Percentiles rank a stretch among this genome's conserved stretches.
Evolutionary conservation across 2,329 filamentous ascomycete genomes (phyloP).

Genomic region (Paraconiothyrium brasiliense): DNA sequence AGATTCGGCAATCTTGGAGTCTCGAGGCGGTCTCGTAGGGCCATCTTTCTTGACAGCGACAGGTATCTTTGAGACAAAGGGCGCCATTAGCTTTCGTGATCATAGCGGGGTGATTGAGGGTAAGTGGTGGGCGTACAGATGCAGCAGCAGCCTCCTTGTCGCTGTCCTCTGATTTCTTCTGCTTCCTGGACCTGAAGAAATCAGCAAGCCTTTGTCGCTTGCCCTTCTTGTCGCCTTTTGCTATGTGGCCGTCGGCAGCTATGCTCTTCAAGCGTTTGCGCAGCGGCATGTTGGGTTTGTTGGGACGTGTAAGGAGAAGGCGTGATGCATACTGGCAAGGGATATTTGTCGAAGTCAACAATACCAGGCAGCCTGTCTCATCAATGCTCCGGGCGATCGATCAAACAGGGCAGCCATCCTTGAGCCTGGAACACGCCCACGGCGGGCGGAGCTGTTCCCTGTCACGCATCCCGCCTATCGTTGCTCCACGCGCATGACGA

Average conservation of each 20-base stretch:
- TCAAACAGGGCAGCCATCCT: slow-evolving; percentile 44
- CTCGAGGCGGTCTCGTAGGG: slow-evolving; percentile 21
- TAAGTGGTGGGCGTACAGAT: slow-evolving; percentile 29
- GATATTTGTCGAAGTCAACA: slow-evolving; percentile 32
- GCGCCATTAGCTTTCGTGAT: slow-evolving; percentile 30
- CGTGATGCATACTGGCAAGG: slow-evolving; percentile 33
- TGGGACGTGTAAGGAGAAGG: slow-evolving; percentile 13
- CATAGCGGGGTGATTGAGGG: slow-evolving; percentile 10
- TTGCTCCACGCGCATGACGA: slow-evolving; percentile 31
- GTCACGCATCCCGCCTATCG: slow-evolving; percentile 37
- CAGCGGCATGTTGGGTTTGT: slow-evolving; percentile 38
- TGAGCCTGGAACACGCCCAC: slow-evolving; percentile 20
- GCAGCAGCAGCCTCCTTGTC: slow-evolving; percentile 27
- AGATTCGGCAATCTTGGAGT: slow-evolving; percentile 29
- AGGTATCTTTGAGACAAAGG: slow-evolving; percentile 28
- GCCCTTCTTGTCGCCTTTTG: slow-evolving; percentile 37
- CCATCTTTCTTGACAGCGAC: slow-evolving; percentile 18
- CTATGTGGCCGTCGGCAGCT: slow-evolving; percentile 15
- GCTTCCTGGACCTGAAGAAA: slow-evolving; percentile 43
- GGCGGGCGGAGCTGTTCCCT: slow-evolving; percentile 33
- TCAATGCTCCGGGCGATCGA: slow-evolving; percentile 20
- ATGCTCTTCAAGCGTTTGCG: slow-evolving; percentile 27
- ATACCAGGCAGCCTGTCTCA: slow-evolving; percentile 24
- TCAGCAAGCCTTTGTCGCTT: slow-evolving; percentile 43
- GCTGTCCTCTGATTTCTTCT: slow-evolving; percentile 30